phyloP scores from a whole-genome alignment of 1,284 basidiomycete genomes.

The Cerrena zonata region DNA sequence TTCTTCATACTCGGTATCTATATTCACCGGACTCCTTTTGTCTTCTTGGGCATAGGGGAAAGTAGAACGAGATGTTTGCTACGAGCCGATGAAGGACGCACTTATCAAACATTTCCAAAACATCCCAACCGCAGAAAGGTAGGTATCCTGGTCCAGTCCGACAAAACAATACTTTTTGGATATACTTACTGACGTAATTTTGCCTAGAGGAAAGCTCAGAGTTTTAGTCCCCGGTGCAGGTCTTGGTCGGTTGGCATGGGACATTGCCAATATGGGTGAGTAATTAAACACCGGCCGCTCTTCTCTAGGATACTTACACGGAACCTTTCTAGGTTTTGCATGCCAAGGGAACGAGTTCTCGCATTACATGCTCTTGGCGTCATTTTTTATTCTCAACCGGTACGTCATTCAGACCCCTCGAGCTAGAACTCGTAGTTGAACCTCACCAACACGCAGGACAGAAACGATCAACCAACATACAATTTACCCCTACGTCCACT shows the following conservation, averaged over 20 bases:
- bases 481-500: constrained; percentile 85
- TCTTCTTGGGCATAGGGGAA: constrained; percentile 70
- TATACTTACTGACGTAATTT: background rate
- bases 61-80: constrained; percentile 71
- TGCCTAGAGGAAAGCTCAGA: constrained; percentile 48
- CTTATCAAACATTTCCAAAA: constrained; percentile 56
- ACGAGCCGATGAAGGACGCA: constrained; percentile 74
- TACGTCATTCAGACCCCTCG: constrained; percentile 3
- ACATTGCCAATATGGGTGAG: constrained; percentile 74
- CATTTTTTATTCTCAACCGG: constrained; percentile 65
- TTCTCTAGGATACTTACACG: too few species aligned
- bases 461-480: constrained; percentile 60
- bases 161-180: background rate
- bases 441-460: constrained; percentile 45
- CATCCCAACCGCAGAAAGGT: constrained; percentile 52
- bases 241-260: constrained; percentile 79
- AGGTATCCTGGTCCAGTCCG: constrained; percentile 7
- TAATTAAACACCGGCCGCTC: constrained; percentile 1
- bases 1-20: too few species aligned
- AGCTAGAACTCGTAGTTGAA: background rate
- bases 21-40: too few species aligned
- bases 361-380: constrained; percentile 85
- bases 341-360: constrained; percentile 93
- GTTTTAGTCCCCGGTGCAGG: constrained; percentile 88
- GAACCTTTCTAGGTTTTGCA: constrained; percentile 59